Conservation (phyloP, 2,329 filamentous ascomycete genomes). For the Cercospora sojina region DNA sequence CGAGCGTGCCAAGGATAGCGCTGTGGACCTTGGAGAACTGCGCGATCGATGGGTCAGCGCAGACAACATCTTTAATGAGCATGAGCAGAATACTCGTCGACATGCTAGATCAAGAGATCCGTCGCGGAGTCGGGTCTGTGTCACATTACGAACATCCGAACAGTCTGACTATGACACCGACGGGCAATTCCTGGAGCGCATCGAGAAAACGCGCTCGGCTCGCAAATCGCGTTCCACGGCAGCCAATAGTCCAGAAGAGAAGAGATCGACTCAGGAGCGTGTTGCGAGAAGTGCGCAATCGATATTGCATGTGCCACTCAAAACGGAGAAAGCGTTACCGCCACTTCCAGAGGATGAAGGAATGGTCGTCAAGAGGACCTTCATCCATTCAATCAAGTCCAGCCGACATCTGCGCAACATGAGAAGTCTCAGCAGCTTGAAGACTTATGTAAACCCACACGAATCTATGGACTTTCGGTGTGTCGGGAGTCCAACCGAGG, state of each 20-base stretch:
- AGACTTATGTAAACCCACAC: slow-evolving; percentile 2
- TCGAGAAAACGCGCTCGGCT: neutral
- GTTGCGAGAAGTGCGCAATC: neutral
- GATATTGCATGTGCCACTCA: neutral
- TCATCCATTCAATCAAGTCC: slow-evolving; percentile 10
- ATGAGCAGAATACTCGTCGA: neutral
- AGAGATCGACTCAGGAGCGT: neutral
- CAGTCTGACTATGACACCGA: neutral
- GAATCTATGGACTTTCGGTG: slow-evolving; percentile 9
- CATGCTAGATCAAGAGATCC: neutral
- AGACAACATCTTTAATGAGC: neutral
- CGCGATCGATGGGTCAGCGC: neutral
- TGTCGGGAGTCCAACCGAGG: neutral
- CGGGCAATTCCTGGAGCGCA: slow-evolving; percentile 2
- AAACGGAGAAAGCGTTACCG: slow-evolving; percentile 6
- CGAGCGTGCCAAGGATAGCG: slow-evolving; percentile 9
- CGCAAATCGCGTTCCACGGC: neutral
- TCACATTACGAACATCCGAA: neutral
- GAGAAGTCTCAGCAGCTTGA: slow-evolving; percentile 6
- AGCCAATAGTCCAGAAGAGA: neutral
- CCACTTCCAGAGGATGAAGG: neutral
- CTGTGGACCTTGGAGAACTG: slow-evolving; percentile 6
- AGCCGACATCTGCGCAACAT: slow-evolving; percentile 11
- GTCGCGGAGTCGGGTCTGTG: slow-evolving; percentile 2
- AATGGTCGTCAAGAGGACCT: neutral